Evolutionary conservation across 768 basidiomycete species (phyloP).

Genomic region (Lanmaoa rubissima): DNA sequence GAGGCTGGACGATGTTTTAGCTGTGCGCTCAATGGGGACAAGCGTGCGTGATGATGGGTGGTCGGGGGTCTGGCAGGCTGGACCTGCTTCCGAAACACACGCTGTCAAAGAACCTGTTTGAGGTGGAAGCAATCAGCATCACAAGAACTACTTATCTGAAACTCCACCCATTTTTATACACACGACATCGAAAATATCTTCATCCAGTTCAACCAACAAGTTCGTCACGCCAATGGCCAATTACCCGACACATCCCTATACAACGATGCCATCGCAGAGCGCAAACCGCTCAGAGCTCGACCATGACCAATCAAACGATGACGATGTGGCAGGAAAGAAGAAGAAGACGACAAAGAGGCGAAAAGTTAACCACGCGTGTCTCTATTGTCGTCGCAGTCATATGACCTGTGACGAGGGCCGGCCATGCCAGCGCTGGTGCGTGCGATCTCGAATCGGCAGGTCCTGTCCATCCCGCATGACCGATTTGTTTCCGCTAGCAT

Average conservation of each 20-base stretch:
- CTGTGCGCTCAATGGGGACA: background rate
- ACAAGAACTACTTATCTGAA: conserved; percentile 24
- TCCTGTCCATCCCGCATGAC: conserved; percentile 2
- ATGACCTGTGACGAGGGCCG: conserved; percentile 90
- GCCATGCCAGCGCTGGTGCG: conserved; percentile 92
- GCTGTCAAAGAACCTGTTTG: conserved; percentile 21
- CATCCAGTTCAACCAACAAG: conserved; percentile 8
- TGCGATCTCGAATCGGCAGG: conserved; percentile 12
- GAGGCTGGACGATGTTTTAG: background rate
- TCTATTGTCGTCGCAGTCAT: conserved; percentile 91
- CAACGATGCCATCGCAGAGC: conserved; percentile 18
- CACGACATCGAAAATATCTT: conserved; percentile 12
- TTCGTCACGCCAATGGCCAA: conserved; percentile 22
- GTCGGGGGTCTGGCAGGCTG: conserved; percentile 21
- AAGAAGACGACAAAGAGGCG: conserved; percentile 58
- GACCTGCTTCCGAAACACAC: conserved; percentile 5
- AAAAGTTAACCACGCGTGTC: conserved; percentile 90
- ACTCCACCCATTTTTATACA: conserved; percentile 26
- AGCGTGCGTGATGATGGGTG: conserved; percentile 13
- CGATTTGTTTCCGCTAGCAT: conserved; percentile 52
- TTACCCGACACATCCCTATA: conserved; percentile 29
- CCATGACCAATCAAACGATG: conserved; percentile 32
- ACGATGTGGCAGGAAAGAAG: conserved; percentile 36
- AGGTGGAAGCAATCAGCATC: conserved; percentile 15
- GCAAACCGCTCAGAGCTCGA: conserved; percentile 22